Base-by-base conservation (phyloP, 2,329 filamentous ascomycete species). In the Colletotrichum higginsianum region DNA sequence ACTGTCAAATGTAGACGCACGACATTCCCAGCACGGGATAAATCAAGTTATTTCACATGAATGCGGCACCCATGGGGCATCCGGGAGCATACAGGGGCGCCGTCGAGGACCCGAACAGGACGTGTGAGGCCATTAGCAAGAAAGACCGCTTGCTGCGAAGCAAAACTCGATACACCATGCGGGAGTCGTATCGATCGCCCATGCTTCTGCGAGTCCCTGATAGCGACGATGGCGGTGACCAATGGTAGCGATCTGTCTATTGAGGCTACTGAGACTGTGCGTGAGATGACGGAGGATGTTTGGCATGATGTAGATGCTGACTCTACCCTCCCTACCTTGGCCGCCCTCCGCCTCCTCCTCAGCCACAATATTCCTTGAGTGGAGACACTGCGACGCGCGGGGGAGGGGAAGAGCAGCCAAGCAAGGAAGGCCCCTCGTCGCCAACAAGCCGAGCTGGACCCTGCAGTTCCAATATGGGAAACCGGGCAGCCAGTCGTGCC, bases 401-500 rank as follows among this genome's bases (percentile, higher is more conserved):
- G 47, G 62, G 63, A 49, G 57, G 57, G 66, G 46, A 15, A 30
- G 15, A n/a, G 38, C 26, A 62, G 68, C 46, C 58, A 71, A 71
- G 58, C 68, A 71, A 53, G 68, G 68, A 68, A 71, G 26, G 65
- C 65, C 65, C 68, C 53, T 30, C 16, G 65, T 63, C 58, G 53
- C 23, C n/a, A 38, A 3, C 52, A 8, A 67, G 40, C 50, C 67
- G 64, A 58, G 40, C 56, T 53, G 57, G 57, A 67, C 67, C 67
- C 57, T 67, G 64, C 67, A 67, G 50, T 50, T 30, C 35, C 67
- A 65, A 63, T 35, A 63, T 38, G 56, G 66, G 71, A 73, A 73
- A 71, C 71, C 30, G 49, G 71, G 71, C 71, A 72, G 72, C 61
- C 70, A 66, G 61, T 66, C 49, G 56, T 60, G 60, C 71, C 73